Percentiles rank a stretch among this genome's conserved stretches.
Evolutionary conservation across 2,329 filamentous ascomycete genomes (phyloP).

Genomic region (Pseudocercospora fuligena): DNA sequence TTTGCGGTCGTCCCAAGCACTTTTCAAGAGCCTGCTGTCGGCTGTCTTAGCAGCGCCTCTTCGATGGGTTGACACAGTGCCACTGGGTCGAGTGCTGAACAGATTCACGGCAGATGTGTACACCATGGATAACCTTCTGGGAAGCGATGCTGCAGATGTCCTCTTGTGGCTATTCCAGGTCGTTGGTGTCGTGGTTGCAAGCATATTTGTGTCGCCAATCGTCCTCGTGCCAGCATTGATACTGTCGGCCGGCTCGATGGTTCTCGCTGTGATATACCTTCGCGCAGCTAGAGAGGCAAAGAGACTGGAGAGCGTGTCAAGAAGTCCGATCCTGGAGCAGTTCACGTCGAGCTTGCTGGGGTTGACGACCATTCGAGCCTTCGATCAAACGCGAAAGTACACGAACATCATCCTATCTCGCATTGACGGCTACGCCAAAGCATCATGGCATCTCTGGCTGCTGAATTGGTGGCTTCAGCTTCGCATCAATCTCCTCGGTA

Average conservation of each 20-base stretch:
- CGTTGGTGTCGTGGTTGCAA: conserved; percentile 10
- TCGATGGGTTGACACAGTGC: conserved; percentile 93
- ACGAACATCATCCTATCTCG: background rate
- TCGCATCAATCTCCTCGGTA: background rate
- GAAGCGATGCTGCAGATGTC: conserved; percentile 51
- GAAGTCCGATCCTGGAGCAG: conserved; percentile 14
- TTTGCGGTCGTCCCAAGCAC: background rate
- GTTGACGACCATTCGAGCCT: conserved; percentile 5
- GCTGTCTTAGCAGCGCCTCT: conserved; percentile 86
- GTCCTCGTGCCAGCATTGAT: conserved; percentile 9
- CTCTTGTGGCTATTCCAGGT: conserved; percentile 8
- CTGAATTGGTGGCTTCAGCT: background rate
- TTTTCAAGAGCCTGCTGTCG: conserved; percentile 76
- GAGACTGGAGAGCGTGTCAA: conserved; percentile 11
- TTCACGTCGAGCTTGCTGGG: conserved; percentile 4
- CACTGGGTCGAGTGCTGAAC: conserved; percentile 91
- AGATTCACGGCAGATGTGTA: conserved; percentile 95
- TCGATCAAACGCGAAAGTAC: background rate
- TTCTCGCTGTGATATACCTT: background rate
- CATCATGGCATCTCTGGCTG: conserved; percentile 5
- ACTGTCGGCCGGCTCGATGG: background rate
- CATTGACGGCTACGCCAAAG: background rate
- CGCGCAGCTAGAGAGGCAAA: conserved; percentile 10
- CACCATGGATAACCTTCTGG: conserved; percentile 64
- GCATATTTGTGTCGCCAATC: background rate